Conservation (phyloP, 1,284 basidiomycete genomes). For the Austroboletus niveus region DNA sequence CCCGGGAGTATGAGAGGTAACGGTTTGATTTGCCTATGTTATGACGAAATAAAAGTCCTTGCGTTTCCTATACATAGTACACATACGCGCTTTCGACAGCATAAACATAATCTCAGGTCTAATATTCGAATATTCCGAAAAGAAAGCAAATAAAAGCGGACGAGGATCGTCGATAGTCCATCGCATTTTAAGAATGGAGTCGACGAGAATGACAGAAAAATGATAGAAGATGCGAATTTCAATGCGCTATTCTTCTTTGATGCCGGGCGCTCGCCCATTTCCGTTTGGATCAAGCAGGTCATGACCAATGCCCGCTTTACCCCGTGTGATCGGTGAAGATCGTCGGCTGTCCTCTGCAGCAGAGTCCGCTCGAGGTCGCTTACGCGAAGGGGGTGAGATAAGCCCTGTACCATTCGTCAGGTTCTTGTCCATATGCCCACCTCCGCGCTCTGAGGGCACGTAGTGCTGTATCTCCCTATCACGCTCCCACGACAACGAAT, state of each 20-base stretch:
- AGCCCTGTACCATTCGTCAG: conserved; percentile 19
- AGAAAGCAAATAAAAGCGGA: not conserved
- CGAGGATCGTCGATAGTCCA: conserved; percentile 2
- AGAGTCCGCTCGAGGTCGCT: conserved; percentile 28
- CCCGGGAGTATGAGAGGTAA: too few relatives aligned
- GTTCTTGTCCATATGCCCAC: conserved; percentile 14
- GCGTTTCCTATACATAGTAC: too few relatives aligned
- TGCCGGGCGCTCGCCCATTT: conserved; percentile 14
- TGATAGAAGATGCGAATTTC: not conserved
- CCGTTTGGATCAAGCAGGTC: conserved; percentile 14
- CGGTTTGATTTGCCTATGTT: too few relatives aligned
- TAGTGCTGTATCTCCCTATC: conserved; percentile 29
- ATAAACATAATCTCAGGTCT: conserved; percentile 12
- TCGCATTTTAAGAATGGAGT: not conserved
- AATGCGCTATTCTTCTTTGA: conserved; percentile 23
- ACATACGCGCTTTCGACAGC: conserved; percentile 1
- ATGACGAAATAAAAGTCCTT: too few relatives aligned
- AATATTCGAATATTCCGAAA: conserved; percentile 1
- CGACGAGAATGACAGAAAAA: not conserved
- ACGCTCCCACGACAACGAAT: conserved; percentile 30
- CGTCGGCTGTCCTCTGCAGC: conserved; percentile 16
- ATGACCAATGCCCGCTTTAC: conserved; percentile 13
- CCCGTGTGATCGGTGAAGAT: conserved; percentile 22
- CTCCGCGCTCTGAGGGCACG: conserved; percentile 29
- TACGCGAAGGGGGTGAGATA: conserved; percentile 27